Conservation (phyloP, 345 rosid genomes). For the Pugionium cornutum region DNA sequence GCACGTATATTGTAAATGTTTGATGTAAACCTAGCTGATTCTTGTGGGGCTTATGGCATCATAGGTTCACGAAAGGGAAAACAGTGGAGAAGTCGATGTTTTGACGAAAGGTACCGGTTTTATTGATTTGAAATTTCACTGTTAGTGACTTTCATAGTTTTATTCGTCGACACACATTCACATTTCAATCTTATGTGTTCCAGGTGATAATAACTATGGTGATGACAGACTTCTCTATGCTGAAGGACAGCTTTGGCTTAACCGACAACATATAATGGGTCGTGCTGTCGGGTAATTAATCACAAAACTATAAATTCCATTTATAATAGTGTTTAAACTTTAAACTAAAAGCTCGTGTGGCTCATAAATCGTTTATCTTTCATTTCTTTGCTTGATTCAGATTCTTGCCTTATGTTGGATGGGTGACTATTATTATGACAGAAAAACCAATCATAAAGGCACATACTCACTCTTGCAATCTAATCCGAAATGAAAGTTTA, state of each 20-base stretch:
- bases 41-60: conserved; percentile 15
- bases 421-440: conserved; percentile 95
- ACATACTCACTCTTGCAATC: conserved; percentile 1
- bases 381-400: conserved; percentile 40
- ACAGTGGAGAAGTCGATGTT: conserved; percentile 91
- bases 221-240: conserved; percentile 90
- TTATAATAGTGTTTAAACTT: background rate
- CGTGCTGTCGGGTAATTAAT: conserved; percentile 77
- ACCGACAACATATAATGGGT: conserved; percentile 83
- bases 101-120: conserved; percentile 80
- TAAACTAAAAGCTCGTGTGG: background rate
- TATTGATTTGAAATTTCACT: conserved; percentile 7
- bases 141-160: conserved; percentile 12
- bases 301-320: background rate
- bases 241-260: conserved; percentile 84
- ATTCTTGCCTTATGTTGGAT: conserved; percentile 86
- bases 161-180: conserved; percentile 2
- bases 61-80: conserved; percentile 87
- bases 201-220: conserved; percentile 77
- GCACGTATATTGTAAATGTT: background rate
- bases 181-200: conserved; percentile 17
- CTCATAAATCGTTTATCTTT: background rate
- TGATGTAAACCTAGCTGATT: conserved; percentile 15
- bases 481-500: background rate
- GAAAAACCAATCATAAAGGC: conserved; percentile 94